phyloP scores from a whole-genome alignment of 768 basidiomycete genomes.

The Leccinum incarnatum region DNA sequence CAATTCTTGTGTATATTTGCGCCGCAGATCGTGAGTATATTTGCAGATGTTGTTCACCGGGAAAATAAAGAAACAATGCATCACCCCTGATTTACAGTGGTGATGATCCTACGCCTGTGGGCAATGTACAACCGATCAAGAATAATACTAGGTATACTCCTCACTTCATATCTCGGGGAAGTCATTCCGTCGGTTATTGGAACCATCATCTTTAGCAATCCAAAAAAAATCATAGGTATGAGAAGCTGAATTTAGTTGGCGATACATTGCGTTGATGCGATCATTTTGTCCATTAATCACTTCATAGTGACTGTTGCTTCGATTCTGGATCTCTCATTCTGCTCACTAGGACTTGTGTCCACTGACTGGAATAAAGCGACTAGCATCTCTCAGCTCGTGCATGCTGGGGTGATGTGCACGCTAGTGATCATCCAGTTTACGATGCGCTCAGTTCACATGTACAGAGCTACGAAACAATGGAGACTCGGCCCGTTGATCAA shows the following conservation, averaged over 20 bases:
- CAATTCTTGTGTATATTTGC: neutral
- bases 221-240: too few relatives aligned
- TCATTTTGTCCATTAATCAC: neutral
- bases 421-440: neutral
- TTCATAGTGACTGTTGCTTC: neutral
- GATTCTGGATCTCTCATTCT: neutral
- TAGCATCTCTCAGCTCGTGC: neutral
- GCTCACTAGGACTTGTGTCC: neutral
- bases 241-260: neutral
- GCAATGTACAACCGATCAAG: too few relatives aligned
- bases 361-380: neutral
- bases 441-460: neutral
- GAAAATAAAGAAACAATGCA: too few relatives aligned
- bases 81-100: too few relatives aligned
- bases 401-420: neutral
- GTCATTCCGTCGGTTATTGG: too few relatives aligned
- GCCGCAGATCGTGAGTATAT: neutral
- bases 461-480: neutral
- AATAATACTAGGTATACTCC: too few relatives aligned
- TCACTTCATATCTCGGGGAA: too few relatives aligned
- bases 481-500: neutral
- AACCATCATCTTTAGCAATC: too few relatives aligned
- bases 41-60: neutral
- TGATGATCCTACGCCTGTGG: too few relatives aligned
- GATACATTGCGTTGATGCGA: neutral